These are phyloP conservation scores for Trichoderma arundinaceum DNA, from an alignment of 2,329 filamentous ascomycete species.

Conservation along the genomic window DNA sequence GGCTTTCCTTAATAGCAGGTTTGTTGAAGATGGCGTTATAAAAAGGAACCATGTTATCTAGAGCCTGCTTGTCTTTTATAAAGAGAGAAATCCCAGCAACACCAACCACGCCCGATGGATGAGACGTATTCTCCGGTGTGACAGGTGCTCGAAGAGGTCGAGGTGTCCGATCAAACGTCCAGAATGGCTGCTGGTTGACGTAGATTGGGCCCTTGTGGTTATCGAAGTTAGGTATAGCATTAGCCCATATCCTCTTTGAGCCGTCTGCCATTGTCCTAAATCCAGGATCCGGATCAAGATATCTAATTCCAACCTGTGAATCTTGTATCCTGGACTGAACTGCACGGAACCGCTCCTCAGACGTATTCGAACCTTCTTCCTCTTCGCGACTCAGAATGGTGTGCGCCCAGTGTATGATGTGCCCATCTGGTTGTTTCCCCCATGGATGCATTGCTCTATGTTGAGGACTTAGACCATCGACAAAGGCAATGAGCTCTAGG, in stretches of 20 bases:
- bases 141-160: not conserved
- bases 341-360: constrained; percentile 1
- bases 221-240: constrained; percentile 19
- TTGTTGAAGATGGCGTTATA: constrained; percentile 20
- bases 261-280: constrained; percentile 20
- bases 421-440: constrained; percentile 7
- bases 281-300: constrained; percentile 7
- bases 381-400: constrained; percentile 4
- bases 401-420: constrained; percentile 22
- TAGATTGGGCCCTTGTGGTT: not conserved
- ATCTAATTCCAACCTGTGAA: not conserved
- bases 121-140: constrained; percentile 3
- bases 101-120: constrained; percentile 4
- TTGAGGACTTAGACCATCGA: not conserved
- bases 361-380: not conserved
- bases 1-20: not conserved
- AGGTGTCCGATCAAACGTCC: constrained; percentile 19
- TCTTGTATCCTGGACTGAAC: not conserved
- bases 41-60: constrained; percentile 5
- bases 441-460: constrained; percentile 19
- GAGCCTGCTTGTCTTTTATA: constrained; percentile 2
- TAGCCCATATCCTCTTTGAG: constrained; percentile 15
- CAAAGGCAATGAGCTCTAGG: constrained; percentile 15
- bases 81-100: constrained; percentile 16
- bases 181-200: constrained; percentile 25